These are phyloP conservation scores for Coemansia sp. DNA, from an alignment of 192 early-diverging fungal species.

Conservation along the genomic window DNA sequence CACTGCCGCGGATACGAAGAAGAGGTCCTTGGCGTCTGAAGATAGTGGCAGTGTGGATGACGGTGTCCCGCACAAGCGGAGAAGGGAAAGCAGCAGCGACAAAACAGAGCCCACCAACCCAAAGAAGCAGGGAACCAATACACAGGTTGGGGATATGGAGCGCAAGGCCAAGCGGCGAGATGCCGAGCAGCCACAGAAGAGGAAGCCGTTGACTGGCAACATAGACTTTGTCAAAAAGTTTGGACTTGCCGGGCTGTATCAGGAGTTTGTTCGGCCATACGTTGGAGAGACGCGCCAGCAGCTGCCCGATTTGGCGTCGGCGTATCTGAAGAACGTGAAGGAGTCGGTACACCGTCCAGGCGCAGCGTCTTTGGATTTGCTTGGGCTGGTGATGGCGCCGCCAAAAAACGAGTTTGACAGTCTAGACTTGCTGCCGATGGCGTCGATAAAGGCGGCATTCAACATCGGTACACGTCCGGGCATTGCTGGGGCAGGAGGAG, in stretches of 20 bases:
- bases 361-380: slow-evolving; percentile 17
- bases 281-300: slow-evolving; percentile 11
- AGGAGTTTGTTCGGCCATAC: slow-evolving; percentile 50
- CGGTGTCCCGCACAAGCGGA: not conserved
- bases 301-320: slow-evolving; percentile 35
- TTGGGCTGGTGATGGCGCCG: slow-evolving; percentile 43
- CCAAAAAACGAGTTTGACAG: slow-evolving; percentile 47
- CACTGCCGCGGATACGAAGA: not conserved
- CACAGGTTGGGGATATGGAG: not conserved
- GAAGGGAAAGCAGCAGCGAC: not conserved
- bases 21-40: not conserved
- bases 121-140: not conserved
- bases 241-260: slow-evolving; percentile 34
- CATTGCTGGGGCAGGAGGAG: not conserved
- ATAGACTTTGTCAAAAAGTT: slow-evolving; percentile 40
- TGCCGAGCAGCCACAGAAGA: slow-evolving; percentile 4
- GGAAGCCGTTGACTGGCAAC: slow-evolving; percentile 35
- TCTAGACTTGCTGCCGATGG: slow-evolving; percentile 38
- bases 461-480: slow-evolving; percentile 13
- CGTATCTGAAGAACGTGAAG: slow-evolving; percentile 35
- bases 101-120: not conserved
- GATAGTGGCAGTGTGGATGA: not conserved
- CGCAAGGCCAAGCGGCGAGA: slow-evolving; percentile 7
- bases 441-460: slow-evolving; percentile 40
- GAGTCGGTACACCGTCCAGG: slow-evolving; percentile 2